Conservation (phyloP, 2,329 filamentous ascomycete species). For the Pyrenophora teres region DNA sequence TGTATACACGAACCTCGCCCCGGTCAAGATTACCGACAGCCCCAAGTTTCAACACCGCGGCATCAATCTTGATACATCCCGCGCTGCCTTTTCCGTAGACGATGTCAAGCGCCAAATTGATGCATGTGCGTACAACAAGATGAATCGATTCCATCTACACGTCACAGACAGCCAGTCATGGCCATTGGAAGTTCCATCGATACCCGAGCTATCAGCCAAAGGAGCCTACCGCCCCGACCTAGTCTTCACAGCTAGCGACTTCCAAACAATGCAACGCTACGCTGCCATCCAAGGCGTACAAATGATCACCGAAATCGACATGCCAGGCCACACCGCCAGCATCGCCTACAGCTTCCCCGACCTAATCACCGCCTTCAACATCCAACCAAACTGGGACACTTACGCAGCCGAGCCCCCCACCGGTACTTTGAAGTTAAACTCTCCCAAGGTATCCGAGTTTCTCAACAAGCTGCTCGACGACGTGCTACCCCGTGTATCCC, state of each 20-base stretch:
- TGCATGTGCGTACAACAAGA: slow-evolving; percentile 76
- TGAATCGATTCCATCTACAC: slow-evolving; percentile 82
- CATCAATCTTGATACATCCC: slow-evolving; percentile 76
- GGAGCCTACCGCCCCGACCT: slow-evolving; percentile 73
- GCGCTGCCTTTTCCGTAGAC: slow-evolving; percentile 70
- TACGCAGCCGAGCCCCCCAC: slow-evolving; percentile 62
- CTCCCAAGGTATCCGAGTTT: slow-evolving; percentile 70
- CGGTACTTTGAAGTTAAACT: slow-evolving; percentile 76
- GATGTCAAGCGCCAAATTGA: slow-evolving; percentile 78
- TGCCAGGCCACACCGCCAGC: slow-evolving; percentile 76
- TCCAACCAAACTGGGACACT: slow-evolving; percentile 58
- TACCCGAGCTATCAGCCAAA: slow-evolving; percentile 72
- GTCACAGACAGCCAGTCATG: slow-evolving; percentile 83
- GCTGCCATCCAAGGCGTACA: slow-evolving; percentile 71
- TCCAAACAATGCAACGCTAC: slow-evolving; percentile 71
- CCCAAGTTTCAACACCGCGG: slow-evolving; percentile 80
- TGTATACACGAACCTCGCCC: slow-evolving; percentile 71
- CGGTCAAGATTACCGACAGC: slow-evolving; percentile 71
- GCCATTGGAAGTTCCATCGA: slow-evolving; percentile 77
- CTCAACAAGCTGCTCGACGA: slow-evolving; percentile 75
- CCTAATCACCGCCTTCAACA: slow-evolving; percentile 67
- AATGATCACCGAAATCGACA: slow-evolving; percentile 77
- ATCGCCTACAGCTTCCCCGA: slow-evolving; percentile 71
- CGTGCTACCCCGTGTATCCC: slow-evolving; percentile 63
- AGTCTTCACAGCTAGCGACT: slow-evolving; percentile 69